Conservation (phyloP, 805 yeast genomes). For the Kluyveromyces aestuarii region DNA sequence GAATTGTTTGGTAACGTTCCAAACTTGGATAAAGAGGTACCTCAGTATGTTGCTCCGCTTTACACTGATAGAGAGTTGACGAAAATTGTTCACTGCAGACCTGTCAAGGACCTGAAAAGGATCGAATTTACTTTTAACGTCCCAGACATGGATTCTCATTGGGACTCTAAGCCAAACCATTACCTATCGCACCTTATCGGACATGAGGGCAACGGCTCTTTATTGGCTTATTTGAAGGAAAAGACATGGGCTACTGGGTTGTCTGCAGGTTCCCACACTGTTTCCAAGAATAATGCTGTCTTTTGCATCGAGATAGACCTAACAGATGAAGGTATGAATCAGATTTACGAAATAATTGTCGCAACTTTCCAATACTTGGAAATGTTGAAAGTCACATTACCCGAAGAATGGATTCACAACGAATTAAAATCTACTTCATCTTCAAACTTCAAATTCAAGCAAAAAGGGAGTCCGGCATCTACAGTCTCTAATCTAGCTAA, state of each 20-base stretch:
- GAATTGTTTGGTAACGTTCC: constrained; percentile 56
- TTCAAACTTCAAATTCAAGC: constrained; percentile 69
- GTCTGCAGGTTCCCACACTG: constrained; percentile 60
- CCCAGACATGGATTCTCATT: constrained; percentile 64
- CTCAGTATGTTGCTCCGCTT: constrained; percentile 40
- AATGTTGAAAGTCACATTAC: constrained; percentile 46
- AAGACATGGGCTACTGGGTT: constrained; percentile 75
- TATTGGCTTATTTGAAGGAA: constrained; percentile 58
- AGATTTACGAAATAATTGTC: constrained; percentile 53
- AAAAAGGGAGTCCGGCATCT: constrained; percentile 60
- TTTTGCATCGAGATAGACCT: constrained; percentile 68
- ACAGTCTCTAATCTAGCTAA: constrained; percentile 66
- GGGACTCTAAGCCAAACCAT: constrained; percentile 61
- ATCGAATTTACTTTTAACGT: constrained; percentile 61
- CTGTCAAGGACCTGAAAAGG: constrained; percentile 71
- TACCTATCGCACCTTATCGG: constrained; percentile 80
- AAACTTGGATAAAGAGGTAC: constrained; percentile 31
- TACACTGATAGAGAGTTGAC: constrained; percentile 40
- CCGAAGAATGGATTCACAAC: constrained; percentile 72
- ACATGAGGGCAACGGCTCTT: constrained; percentile 86
- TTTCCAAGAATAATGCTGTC: constrained; percentile 57
- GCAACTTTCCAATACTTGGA: constrained; percentile 66
- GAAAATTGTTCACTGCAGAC: constrained; percentile 55
- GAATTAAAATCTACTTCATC: constrained; percentile 64
- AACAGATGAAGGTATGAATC: constrained; percentile 58